These are phyloP conservation scores for Ustilago lituana DNA, from an alignment of 1,284 basidiomycete genomes.

Conservation along the genomic window DNA sequence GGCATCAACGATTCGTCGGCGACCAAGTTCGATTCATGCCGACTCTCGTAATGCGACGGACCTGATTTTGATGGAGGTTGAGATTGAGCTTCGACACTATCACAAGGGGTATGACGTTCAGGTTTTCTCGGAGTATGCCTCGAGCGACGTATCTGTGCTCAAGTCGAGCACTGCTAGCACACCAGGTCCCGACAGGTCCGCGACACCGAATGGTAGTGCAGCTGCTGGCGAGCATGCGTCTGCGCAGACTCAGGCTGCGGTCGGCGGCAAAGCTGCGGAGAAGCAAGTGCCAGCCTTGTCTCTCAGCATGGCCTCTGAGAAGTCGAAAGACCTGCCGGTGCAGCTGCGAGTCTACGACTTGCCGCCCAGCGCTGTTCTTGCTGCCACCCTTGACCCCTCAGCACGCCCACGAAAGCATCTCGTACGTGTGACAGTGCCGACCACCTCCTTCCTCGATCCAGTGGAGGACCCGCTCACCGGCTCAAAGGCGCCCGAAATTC, in stretches of 20 bases:
- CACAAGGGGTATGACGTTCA: conserved; percentile 61
- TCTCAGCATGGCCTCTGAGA: conserved; percentile 27
- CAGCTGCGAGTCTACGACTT: conserved; percentile 55
- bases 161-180: background rate
- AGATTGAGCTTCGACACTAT: conserved; percentile 64
- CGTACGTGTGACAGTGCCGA: conserved; percentile 56
- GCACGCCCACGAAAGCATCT: conserved; percentile 62
- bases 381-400: conserved; percentile 59
- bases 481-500: conserved; percentile 36
- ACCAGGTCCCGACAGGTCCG: conserved; percentile 1
- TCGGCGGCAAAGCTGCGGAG: background rate
- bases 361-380: conserved; percentile 64
- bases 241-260: conserved; percentile 4
- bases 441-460: conserved; percentile 38
- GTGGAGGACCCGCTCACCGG: conserved; percentile 45
- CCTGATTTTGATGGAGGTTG: conserved; percentile 56
- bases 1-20: conserved; percentile 33
- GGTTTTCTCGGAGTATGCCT: conserved; percentile 43
- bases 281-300: conserved; percentile 1
- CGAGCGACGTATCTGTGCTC: background rate
- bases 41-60: conserved; percentile 45
- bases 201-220: conserved; percentile 3
- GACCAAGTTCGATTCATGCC: conserved; percentile 44
- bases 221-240: background rate
- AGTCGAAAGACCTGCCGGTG: conserved; percentile 49